Base-by-base conservation (phyloP, 1,284 basidiomycete genomes). In the Pseudozyma thailandica region DNA sequence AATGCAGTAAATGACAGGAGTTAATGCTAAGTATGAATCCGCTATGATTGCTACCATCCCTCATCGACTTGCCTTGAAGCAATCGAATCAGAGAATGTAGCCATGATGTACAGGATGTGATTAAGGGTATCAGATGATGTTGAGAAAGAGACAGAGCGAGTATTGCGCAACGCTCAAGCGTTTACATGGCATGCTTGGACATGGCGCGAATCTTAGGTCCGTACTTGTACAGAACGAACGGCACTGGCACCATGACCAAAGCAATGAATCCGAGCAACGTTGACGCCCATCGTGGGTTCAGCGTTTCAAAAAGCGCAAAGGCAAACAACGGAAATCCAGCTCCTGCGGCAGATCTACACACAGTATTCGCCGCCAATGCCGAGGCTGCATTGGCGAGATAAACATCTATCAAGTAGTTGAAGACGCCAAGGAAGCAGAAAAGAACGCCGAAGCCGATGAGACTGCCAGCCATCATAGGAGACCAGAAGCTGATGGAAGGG, bases 211-310 rank as follows among this genome's bases (percentile, higher is more conserved):
- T 82, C 49, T 74, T 77, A 5, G 84, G 80, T 7, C 87, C 87
- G 55, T 82, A 86, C 59, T 82, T 84, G 72, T 80, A 83, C 84
- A 82, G 23, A 81, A 76, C 7, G 80, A 65, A 81, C 85, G 91
- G 92, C 27, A 92, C 81, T 0, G 92, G 92, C 0, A 88, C 86
- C 86, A 91, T 88, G 18, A 89, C 60, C 6, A 88, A 86, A 48
- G 89, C 86, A 25, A 93, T 79, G 6, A 91, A 90, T 0, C 89
- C 92, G 6, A 93, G 82, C n/a, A 93, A 84, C 12, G 89, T 89
- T 0, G 89, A 90, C 0, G 90, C 91, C 7, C 91, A 91, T 0
- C 90, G 89, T 0, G 90, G 88, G 1, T 90, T 90, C 5, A 92
- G 81, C 16, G 73, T 83, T 6, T 83, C 61, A 79, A 84, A 87